Base-by-base conservation (phyloP, 805 yeast species). In the Wilhelminamyces savonicus region DNA sequence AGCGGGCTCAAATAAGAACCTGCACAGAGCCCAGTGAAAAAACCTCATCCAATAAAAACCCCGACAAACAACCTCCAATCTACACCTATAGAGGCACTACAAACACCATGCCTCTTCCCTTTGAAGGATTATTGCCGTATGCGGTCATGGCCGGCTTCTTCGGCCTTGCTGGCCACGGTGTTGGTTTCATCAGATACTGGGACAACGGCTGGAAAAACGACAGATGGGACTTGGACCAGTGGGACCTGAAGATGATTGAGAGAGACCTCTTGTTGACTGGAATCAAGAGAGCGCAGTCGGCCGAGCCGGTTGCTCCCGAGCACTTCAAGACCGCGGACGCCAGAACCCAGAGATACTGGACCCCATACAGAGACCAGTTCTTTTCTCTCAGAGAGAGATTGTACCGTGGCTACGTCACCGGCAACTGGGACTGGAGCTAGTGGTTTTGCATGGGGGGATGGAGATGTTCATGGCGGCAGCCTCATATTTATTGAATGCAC, bases 221-320 rank as follows among this genome's bases (percentile, higher is more conserved):
- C 48, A 50, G 71, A 40, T 64, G 44, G 36, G 57, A 62, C 46
- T 56, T 64, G 43, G 70, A 64, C 45, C 49, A 43, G 13, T 64
- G 64, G 56, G 71, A 64, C 52, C 59, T 59, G 32, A 59, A 49
- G 39, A 35, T 26, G 7, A 15, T 9, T 9, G 7, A 10, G 13
- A 12, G 95, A 48, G 95, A 84, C 55, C 66, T 71, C 49, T 67
- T 90, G 41, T 62, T 84, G 46, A 84, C 94, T 8, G 94, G 94
- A 16, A 66, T 69, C 24, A 66, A 61, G 47, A 69, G 94, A 50
- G 88, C 78, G 22, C 90, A 82, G 52, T 53, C 69, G 28, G 76
- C 74, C 39, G 70, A 65, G 24, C 71, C 87, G 5, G 59, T 69
- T 23, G 94, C 94, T 4, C 86, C 87, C 22, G 88, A 80, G 37